These are phyloP conservation scores for Apiospora rasikravindrae DNA, from an alignment of 2,329 filamentous ascomycete species.

Conservation along the genomic window DNA sequence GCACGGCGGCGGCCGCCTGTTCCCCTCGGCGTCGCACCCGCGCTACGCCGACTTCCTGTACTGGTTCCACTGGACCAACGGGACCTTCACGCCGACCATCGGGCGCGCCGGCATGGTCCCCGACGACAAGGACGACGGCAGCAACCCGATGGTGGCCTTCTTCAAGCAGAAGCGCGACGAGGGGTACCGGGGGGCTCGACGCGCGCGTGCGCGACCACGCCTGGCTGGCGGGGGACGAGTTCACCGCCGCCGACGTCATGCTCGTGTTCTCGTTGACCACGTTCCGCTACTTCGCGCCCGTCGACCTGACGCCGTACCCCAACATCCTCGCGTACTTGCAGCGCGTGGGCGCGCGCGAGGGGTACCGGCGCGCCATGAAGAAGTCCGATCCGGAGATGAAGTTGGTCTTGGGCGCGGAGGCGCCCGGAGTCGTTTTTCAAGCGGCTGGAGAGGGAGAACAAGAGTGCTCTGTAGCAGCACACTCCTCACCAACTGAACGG, in stretches of 20 bases:
- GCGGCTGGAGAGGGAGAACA: not conserved
- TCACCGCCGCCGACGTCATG: constrained; percentile 72
- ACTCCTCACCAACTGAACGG: too few species aligned
- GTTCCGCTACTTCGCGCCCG: constrained; percentile 57
- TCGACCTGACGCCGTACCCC: constrained; percentile 46
- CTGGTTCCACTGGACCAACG: constrained; percentile 66
- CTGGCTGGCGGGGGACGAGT: constrained; percentile 65
- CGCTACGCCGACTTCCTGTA: constrained; percentile 66
- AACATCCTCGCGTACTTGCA: constrained; percentile 53
- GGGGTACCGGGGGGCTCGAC: constrained; percentile 39
- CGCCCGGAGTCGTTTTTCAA: constrained; percentile 12
- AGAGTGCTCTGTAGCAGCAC: not conserved
- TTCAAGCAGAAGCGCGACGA: constrained; percentile 32
- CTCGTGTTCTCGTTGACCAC: constrained; percentile 65
- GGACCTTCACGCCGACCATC: constrained; percentile 48
- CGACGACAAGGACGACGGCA: constrained; percentile 32
- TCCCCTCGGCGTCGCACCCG: constrained; percentile 48
- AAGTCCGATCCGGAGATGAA: constrained; percentile 56
- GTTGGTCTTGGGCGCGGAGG: constrained; percentile 13
- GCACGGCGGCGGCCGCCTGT: constrained; percentile 55
- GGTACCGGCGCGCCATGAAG: constrained; percentile 52
- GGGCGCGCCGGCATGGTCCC: constrained; percentile 41
- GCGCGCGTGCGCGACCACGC: constrained; percentile 53
- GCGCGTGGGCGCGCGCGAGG: constrained; percentile 49
- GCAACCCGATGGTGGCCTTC: constrained; percentile 8